These are phyloP conservation scores for Xenoacremonium recifei DNA, from an alignment of 2,329 filamentous ascomycete genomes.

Conservation along the genomic window DNA sequence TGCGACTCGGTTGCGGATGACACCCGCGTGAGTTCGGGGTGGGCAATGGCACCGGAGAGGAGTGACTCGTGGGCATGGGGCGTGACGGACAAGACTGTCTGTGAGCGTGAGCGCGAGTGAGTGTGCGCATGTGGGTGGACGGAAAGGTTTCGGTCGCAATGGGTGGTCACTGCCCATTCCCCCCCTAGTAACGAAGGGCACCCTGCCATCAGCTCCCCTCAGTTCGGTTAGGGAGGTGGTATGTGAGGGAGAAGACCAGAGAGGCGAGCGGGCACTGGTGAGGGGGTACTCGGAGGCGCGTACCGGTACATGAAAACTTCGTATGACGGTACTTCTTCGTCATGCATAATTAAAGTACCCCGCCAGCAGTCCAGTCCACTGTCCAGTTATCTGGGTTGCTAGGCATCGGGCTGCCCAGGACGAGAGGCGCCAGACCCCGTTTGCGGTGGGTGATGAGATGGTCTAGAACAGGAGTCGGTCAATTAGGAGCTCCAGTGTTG, in stretches of 20 bases:
- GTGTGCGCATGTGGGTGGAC: too few relatives aligned
- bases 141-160: too few relatives aligned
- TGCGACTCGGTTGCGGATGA: constrained; percentile 6
- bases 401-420: constrained; percentile 11
- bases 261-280: constrained; percentile 11
- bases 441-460: constrained; percentile 6
- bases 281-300: constrained; percentile 26
- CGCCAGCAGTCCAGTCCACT: constrained; percentile 15
- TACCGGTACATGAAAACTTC: constrained; percentile 33
- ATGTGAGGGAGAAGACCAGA: too few relatives aligned
- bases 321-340: constrained; percentile 35
- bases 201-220: too few relatives aligned
- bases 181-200: too few relatives aligned
- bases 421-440: constrained; percentile 10
- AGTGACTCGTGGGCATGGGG: background rate
- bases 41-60: background rate
- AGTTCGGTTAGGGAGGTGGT: too few relatives aligned
- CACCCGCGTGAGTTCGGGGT: constrained; percentile 11
- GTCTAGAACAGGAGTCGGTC: constrained; percentile 23
- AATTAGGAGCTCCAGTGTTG: constrained; percentile 9
- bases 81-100: background rate
- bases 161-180: background rate
- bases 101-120: too few relatives aligned
- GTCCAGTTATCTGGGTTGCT: constrained; percentile 20
- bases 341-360: constrained; percentile 35